Evolutionary conservation across 331 rosid genomes (phyloP).

Genomic region (Spiraea crenata): DNA sequence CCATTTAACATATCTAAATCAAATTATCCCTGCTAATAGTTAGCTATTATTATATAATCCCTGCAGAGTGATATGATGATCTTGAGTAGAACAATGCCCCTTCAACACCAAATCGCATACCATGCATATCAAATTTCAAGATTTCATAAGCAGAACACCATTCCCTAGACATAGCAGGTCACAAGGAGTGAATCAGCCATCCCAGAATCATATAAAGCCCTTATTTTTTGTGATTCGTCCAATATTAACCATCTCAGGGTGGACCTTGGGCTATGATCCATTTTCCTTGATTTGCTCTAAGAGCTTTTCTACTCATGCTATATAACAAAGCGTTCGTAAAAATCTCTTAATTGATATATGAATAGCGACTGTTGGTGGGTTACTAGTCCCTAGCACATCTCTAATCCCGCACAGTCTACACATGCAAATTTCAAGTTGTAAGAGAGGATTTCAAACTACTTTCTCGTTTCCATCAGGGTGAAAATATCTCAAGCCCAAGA

Average conservation of each 20-base stretch:
- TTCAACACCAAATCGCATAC: neutral
- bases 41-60: slow-evolving; percentile 2
- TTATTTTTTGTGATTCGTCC: neutral
- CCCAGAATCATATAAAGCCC: neutral
- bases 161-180: neutral
- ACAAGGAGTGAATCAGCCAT: neutral
- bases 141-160: neutral
- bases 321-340: neutral
- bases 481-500: neutral
- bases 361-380: neutral
- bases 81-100: slow-evolving; percentile 5
- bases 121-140: slow-evolving; percentile 11
- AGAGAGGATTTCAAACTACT: neutral
- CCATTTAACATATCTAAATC: slow-evolving; percentile 23
- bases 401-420: neutral
- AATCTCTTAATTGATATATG: neutral
- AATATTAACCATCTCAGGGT: neutral
- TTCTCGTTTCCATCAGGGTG: neutral
- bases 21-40: neutral
- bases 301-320: neutral
- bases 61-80: slow-evolving; percentile 8
- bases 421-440: neutral
- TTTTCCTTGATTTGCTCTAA: neutral
- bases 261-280: neutral
- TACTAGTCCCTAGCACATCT: neutral